Evolutionary conservation across 331 rosid genomes (phyloP).

Genomic region (Prunus yedoensis): DNA sequence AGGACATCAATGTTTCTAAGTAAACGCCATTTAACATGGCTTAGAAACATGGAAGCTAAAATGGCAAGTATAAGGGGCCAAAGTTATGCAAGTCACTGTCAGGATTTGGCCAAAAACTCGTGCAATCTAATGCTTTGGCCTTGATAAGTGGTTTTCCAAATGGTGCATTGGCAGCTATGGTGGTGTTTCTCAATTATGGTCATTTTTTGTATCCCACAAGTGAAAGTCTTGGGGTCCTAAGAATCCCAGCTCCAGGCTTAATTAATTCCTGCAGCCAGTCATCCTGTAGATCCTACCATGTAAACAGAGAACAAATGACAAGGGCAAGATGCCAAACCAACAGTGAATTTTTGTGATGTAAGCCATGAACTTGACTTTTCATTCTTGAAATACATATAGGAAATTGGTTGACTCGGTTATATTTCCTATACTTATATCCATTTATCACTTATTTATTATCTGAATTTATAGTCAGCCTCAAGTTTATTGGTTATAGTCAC

Average conservation of each 20-base stretch:
- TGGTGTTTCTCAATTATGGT: not conserved
- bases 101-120: not conserved
- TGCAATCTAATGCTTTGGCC: not conserved
- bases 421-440: no score
- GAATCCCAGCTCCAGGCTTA: not conserved
- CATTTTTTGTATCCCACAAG: no score
- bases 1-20: not conserved
- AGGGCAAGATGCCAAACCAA: constrained; percentile 1
- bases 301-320: not conserved
- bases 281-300: not conserved
- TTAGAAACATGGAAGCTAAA: not conserved
- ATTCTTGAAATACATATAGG: no score
- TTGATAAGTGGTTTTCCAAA: not conserved
- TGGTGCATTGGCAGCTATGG: not conserved
- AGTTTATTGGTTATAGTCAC: no score
- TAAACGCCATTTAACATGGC: not conserved
- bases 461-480: no score
- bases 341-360: not conserved
- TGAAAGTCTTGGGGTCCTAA: not conserved
- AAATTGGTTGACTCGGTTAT: no score
- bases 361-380: no score
- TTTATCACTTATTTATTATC: no score
- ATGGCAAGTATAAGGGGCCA: not conserved
- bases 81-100: not conserved
- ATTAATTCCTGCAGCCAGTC: no score